A percentile compares a stretch with the other conserved stretches of the same genome.
Conservation (phyloP, 192 early-diverging fungal genomes). For the Coemansia sp. region DNA sequence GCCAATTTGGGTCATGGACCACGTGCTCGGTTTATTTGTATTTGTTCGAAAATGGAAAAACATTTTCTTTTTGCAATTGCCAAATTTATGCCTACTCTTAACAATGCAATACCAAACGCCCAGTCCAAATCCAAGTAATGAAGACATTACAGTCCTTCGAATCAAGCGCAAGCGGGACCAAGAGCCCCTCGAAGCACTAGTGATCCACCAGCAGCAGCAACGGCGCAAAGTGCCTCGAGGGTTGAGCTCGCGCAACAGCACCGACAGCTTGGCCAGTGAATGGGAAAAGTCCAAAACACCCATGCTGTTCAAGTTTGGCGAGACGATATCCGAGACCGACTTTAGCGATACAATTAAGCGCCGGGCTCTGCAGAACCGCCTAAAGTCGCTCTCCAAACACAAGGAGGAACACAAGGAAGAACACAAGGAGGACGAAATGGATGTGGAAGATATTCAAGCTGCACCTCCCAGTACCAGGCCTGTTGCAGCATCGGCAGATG, state of each 20-base stretch:
- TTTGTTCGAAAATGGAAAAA: background rate
- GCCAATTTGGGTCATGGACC: background rate
- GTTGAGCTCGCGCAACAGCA: slow-evolving; percentile 2
- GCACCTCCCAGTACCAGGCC: background rate
- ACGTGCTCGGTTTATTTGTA: background rate
- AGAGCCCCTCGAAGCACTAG: slow-evolving; percentile 69
- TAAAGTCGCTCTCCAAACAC: slow-evolving; percentile 17
- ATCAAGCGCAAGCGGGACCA: slow-evolving; percentile 76
- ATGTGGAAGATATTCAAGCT: background rate
- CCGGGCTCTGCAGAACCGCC: slow-evolving; percentile 54
- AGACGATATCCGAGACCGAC: slow-evolving; percentile 64
- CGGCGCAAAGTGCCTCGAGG: slow-evolving; percentile 10
- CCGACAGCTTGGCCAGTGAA: slow-evolving; percentile 21
- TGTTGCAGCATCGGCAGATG: background rate
- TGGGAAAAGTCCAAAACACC: slow-evolving; percentile 19
- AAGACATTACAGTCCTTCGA: slow-evolving; percentile 62
- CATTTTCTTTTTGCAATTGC: background rate
- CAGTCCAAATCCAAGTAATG: background rate
- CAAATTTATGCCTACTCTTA: background rate
- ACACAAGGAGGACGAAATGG: slow-evolving; percentile 9
- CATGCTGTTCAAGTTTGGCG: slow-evolving; percentile 63
- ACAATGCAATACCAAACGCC: slow-evolving; percentile 11
- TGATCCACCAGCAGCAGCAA: slow-evolving; percentile 25
- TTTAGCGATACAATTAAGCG: slow-evolving; percentile 59
- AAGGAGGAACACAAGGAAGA: background rate